Evolutionary conservation across 1,139 yeast species (phyloP).

Genomic region (Saccharomyces hybrid): DNA sequence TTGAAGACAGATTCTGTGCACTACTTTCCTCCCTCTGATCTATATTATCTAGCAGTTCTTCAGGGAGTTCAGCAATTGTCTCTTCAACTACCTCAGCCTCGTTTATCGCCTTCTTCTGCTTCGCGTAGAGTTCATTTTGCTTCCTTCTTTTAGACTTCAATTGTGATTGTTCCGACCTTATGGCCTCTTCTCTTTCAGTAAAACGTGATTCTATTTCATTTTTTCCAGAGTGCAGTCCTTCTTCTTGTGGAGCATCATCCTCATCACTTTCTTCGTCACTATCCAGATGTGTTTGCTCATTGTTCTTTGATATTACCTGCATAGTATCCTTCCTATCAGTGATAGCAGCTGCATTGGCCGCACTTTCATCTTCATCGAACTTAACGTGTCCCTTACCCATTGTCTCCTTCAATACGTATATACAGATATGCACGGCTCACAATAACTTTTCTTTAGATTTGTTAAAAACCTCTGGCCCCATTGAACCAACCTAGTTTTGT

Average conservation of each 20-base stretch:
- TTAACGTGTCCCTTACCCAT: neutral
- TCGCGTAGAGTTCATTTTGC: slow-evolving; percentile 39
- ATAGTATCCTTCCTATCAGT: neutral
- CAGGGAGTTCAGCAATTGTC: slow-evolving; percentile 26
- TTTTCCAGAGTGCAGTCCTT: slow-evolving; percentile 27
- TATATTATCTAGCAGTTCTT: slow-evolving; percentile 25
- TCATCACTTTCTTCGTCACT: slow-evolving; percentile 28
- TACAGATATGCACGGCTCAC: neutral
- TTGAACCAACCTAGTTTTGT: neutral
- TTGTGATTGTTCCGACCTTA: slow-evolving; percentile 34
- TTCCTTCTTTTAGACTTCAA: slow-evolving; percentile 46
- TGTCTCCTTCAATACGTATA: neutral
- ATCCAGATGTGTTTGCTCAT: slow-evolving; percentile 4
- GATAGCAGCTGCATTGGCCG: slow-evolving; percentile 1
- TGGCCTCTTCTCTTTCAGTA: slow-evolving; percentile 32
- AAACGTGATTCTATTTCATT: slow-evolving; percentile 34
- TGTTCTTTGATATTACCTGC: neutral
- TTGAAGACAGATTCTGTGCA: slow-evolving; percentile 8
- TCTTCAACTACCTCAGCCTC: slow-evolving; percentile 20
- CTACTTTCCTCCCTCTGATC: slow-evolving; percentile 11
- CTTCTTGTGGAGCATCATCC: slow-evolving; percentile 37
- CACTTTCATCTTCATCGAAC: slow-evolving; percentile 3
- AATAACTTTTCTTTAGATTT: neutral
- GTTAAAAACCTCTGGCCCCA: neutral
- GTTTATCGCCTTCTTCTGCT: slow-evolving; percentile 33